Percentiles rank a stretch among this genome's conserved stretches.
Conservation (phyloP, 495 filamentous ascomycete species). For the Penicillium maclennaniae region DNA sequence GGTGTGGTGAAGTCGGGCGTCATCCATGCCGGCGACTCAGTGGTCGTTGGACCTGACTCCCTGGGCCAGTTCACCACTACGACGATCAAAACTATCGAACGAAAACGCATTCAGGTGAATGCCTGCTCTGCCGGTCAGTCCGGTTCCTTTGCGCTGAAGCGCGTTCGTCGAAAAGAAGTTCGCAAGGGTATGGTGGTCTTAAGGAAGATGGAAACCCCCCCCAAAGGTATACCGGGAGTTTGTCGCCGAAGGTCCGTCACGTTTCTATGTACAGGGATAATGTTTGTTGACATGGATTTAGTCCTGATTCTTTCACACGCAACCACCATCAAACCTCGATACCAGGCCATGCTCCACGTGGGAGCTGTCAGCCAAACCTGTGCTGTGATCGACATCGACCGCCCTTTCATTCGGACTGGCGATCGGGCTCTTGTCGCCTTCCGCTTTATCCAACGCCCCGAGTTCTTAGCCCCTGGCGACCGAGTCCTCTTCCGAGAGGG, state of each 20-base stretch:
- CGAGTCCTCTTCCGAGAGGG: constrained; percentile 91
- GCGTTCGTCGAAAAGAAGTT: constrained; percentile 85
- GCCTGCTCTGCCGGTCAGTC: constrained; percentile 88
- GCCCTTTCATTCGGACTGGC: constrained; percentile 90
- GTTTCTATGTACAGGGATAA: neutral
- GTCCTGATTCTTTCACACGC: constrained; percentile 94
- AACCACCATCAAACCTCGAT: constrained; percentile 97
- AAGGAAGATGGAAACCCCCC: constrained; percentile 68
- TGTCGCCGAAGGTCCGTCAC: constrained; percentile 71
- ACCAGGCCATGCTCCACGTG: constrained; percentile 98
- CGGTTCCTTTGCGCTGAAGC: constrained; percentile 84
- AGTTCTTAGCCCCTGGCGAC: constrained; percentile 86
- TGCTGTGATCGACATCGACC: constrained; percentile 94
- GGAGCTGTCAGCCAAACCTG: constrained; percentile 95
- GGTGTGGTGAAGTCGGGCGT: constrained; percentile 84
- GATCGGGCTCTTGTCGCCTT: constrained; percentile 92
- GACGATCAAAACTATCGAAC: constrained; percentile 86
- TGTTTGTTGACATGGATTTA: constrained; percentile 28
- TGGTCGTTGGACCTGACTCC: constrained; percentile 87
- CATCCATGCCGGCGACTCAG: constrained; percentile 84
- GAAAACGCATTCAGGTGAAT: constrained; percentile 88
- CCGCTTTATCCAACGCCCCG: constrained; percentile 91
- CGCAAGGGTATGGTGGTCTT: constrained; percentile 98
- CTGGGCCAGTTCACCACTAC: constrained; percentile 90
- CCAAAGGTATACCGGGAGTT: constrained; percentile 88